These are phyloP conservation scores for Vickermania spadyakhi DNA, from an alignment of 208 protist genomes.

Conservation along the genomic window DNA sequence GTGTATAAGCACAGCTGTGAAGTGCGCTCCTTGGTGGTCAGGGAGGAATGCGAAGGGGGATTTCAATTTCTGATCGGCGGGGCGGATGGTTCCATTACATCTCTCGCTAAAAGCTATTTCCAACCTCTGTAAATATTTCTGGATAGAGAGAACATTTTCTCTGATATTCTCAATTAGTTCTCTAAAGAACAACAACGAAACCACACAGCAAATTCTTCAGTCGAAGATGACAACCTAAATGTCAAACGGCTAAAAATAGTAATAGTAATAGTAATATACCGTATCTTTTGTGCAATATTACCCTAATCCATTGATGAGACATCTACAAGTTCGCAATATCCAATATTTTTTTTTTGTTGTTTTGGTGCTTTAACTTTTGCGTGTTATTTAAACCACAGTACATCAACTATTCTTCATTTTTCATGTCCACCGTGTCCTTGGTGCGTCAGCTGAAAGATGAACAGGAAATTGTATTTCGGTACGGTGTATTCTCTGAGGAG, in stretches of 20 bases:
- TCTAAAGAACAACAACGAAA: no score
- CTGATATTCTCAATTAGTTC: no score
- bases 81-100: slow-evolving; percentile 1
- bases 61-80: slow-evolving; percentile 3
- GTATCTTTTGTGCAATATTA: background rate
- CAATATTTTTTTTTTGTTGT: no score
- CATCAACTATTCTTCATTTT: no score
- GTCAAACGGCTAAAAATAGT: background rate
- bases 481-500: background rate
- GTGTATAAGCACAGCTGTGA: slow-evolving; percentile 1
- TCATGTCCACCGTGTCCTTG: background rate
- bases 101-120: background rate
- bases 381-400: no score
- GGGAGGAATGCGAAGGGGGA: background rate
- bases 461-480: background rate
- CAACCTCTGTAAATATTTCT: background rate
- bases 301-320: background rate
- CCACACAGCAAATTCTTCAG: no score
- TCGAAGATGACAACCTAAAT: background rate
- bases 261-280: no score
- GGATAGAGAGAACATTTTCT: no score
- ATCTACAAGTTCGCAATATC: background rate
- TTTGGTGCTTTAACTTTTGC: no score
- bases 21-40: background rate
- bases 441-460: background rate